A percentile compares a stretch with the other conserved stretches of the same genome.
Conservation (phyloP, 2,329 filamentous ascomycete species). For the Pseudopithomyces chartarum region DNA sequence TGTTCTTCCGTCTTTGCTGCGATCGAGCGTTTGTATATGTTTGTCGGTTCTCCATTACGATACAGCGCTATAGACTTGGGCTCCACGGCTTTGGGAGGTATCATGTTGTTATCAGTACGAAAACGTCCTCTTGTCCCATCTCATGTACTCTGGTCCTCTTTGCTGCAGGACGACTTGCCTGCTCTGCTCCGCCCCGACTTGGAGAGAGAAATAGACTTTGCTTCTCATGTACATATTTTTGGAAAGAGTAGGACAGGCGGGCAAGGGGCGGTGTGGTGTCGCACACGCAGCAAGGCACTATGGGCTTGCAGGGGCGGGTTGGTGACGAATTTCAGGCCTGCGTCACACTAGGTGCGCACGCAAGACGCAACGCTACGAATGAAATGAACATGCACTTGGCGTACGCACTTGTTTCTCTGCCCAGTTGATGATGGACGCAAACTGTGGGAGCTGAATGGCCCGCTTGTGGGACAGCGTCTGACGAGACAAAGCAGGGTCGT, state of each 20-base stretch:
- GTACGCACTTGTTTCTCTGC: no score
- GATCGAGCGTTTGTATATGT: no score
- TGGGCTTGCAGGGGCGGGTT: constrained; percentile 12
- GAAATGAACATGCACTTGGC: background rate
- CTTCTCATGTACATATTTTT: constrained; percentile 20
- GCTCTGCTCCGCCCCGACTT: background rate
- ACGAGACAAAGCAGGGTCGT: background rate
- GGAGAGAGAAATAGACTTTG: background rate
- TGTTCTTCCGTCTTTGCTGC: background rate
- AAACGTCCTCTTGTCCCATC: background rate
- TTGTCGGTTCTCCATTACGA: no score
- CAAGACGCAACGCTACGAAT: background rate
- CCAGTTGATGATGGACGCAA: no score
- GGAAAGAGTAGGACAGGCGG: constrained; percentile 7
- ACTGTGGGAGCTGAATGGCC: no score
- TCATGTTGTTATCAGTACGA: background rate
- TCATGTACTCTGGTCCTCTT: background rate
- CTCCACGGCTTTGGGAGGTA: background rate
- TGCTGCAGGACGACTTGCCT: background rate
- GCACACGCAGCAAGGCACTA: constrained; percentile 11
- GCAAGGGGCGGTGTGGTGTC: constrained; percentile 5
- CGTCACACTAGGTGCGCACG: constrained; percentile 13
- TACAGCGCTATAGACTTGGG: constrained; percentile 2
- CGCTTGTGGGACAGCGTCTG: no score
- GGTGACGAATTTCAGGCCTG: background rate